phyloP scores from a whole-genome alignment of 257 asterid species.

The Gentiana dahurica region DNA sequence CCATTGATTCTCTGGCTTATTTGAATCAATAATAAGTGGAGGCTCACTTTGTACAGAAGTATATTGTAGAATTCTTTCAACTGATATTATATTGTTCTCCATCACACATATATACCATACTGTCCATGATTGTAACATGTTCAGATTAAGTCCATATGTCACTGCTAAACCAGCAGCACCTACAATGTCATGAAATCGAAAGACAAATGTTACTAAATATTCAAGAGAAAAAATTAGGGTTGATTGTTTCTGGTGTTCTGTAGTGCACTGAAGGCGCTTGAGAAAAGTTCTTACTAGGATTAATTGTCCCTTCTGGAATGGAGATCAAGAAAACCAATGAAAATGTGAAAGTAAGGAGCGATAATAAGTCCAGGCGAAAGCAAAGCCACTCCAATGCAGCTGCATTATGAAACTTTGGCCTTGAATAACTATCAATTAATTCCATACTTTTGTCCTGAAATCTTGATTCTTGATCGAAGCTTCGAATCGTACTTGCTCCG shows the following conservation, averaged over 20 bases:
- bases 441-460: constrained; percentile 61
- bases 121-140: constrained; percentile 52
- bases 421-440: constrained; percentile 66
- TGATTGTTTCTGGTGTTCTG: no score
- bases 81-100: constrained; percentile 82
- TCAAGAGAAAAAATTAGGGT: neutral
- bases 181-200: constrained; percentile 14
- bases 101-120: constrained; percentile 61
- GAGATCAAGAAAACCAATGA: constrained; percentile 56
- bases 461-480: constrained; percentile 65
- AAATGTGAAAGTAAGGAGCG: constrained; percentile 57
- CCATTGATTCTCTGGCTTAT: constrained; percentile 52
- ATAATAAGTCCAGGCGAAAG: constrained; percentile 66
- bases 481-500: constrained; percentile 76
- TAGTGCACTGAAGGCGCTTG: neutral
- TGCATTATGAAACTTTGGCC: constrained; percentile 62
- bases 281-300: constrained; percentile 49
- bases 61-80: constrained; percentile 86
- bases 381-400: constrained; percentile 97
- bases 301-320: constrained; percentile 68
- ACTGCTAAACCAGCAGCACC: constrained; percentile 89
- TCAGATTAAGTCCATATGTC: constrained; percentile 77
- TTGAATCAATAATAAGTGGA: constrained; percentile 61
- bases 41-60: constrained; percentile 59
- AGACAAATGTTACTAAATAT: neutral